Evolutionary conservation across 1,139 yeast species (phyloP), one percentile per base, ranked within the genome.

Genomic region (Geotrichum citri-aurantii): DNA sequence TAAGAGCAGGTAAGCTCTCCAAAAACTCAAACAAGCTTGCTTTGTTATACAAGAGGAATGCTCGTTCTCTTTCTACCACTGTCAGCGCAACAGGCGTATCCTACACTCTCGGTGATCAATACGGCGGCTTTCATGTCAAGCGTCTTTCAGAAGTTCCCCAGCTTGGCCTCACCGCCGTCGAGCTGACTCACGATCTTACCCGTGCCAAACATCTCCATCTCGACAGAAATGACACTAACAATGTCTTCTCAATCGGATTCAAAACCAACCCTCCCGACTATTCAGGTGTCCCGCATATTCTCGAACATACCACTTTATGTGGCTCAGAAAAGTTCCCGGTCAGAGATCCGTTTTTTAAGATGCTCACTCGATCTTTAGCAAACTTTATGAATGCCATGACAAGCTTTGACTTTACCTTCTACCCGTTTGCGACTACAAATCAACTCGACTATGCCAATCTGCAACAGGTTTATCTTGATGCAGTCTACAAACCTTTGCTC

Each of bases 371-470:
- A 65, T 75, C 90, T 19, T 76, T 93, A 67, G 86, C 97, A 48
- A 93, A 90, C 71, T 93, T 91, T 73, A 93, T 93, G 99, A 93
- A 93, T 71, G 99, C 99, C 14, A 89, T 93, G 97, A 93, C 99
- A 0, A 99, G 96, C 19, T 92, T 88, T 65, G 98, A 93, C 72
- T 91, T 90, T 69, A 93, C 99, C 0, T 92, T 85, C 71, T 93
- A 88, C 68, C 99, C 99, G 3, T 93, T 93, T 77, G 91, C 98
- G 26, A 93, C 99, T 1, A 92, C 98, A 4, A 93, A 93, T 70
- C 73, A 75, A 50, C 82, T 82, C 61, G 99, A 93, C 71, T 93
- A 82, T 71, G 81, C 81, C 47, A 95, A 93, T 68, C 78, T 93
- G 69, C 86, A 92, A 82, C 87, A 85, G 63, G 96, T 93, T 8